phyloP scores from a whole-genome alignment of 495 filamentous ascomycete genomes.

The Hypoxylon perforatum region DNA sequence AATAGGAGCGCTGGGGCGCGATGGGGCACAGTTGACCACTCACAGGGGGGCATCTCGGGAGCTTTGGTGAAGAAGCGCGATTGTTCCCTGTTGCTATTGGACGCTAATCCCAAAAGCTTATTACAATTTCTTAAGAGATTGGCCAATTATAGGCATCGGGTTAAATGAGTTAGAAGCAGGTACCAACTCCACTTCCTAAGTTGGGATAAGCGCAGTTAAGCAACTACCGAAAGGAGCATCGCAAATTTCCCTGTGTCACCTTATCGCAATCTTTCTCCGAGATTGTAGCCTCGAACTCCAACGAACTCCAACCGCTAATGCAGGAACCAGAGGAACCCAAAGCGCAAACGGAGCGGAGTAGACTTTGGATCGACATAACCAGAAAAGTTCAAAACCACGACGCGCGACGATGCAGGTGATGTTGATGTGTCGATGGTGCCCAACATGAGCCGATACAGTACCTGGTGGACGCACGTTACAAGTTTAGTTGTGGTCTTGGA shows the following conservation, averaged over 20 bases:
- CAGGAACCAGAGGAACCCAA: constrained; percentile 18
- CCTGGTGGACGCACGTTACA: too few species aligned
- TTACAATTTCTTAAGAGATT: constrained; percentile 22
- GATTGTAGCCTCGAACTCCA: too few species aligned
- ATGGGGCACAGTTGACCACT: too few species aligned
- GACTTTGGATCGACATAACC: constrained; percentile 16
- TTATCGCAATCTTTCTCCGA: constrained; percentile 5
- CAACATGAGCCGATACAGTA: background rate
- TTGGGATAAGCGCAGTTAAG: constrained; percentile 3
- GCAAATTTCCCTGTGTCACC: constrained; percentile 16
- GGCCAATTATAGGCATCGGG: constrained; percentile 6
- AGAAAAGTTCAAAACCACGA: constrained; percentile 1
- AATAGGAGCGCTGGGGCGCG: constrained; percentile 5
- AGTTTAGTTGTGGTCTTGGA: too few species aligned
- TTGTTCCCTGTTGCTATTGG: constrained; percentile 25
- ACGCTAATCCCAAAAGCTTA: constrained; percentile 18
- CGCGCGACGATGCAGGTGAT: constrained; percentile 1
- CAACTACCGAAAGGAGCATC: constrained; percentile 29
- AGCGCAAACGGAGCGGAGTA: constrained; percentile 3
- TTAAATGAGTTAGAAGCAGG: constrained; percentile 37
- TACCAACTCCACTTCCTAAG: constrained; percentile 21
- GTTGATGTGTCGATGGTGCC: background rate
- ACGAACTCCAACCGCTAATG: constrained; percentile 19
- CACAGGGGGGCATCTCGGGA: background rate
- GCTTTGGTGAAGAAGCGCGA: constrained; percentile 16